Evolutionary conservation across 805 yeast species (phyloP).

Genomic region (Candida namnaoensis): DNA sequence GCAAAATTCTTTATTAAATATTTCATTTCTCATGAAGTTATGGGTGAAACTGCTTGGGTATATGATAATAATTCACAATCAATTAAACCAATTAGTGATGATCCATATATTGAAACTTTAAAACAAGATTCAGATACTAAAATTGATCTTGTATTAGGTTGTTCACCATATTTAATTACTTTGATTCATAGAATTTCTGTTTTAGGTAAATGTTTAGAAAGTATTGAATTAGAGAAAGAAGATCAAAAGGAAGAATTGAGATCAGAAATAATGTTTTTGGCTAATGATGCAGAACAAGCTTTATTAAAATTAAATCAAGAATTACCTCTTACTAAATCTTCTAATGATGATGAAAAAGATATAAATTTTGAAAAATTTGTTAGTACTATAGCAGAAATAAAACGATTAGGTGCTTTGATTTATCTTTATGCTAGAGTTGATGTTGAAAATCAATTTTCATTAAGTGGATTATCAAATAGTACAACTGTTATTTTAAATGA

Average conservation of each 20-base stretch:
- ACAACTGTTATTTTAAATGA: slow-evolving; percentile 6
- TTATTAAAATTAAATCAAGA: slow-evolving; percentile 17
- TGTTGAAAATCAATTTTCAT: slow-evolving; percentile 12
- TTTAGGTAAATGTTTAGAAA: slow-evolving; percentile 27
- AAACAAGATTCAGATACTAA: slow-evolving; percentile 24
- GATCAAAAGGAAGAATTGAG: slow-evolving; percentile 7
- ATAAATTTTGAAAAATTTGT: slow-evolving; percentile 13
- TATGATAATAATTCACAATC: slow-evolving; percentile 7
- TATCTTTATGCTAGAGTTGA: slow-evolving; percentile 28
- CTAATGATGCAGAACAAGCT: slow-evolving; percentile 19
- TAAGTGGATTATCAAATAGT: too few relatives aligned
- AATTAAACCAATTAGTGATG: slow-evolving; percentile 16
- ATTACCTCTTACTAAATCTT: slow-evolving; percentile 4
- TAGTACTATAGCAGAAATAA: slow-evolving; percentile 27
- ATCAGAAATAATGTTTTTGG: slow-evolving; percentile 17
- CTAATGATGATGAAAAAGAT: slow-evolving; percentile 7
- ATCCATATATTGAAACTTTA: slow-evolving; percentile 20
- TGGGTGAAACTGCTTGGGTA: slow-evolving; percentile 35
- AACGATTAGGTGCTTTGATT: slow-evolving; percentile 23
- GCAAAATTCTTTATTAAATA: slow-evolving; percentile 27
- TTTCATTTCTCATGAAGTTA: slow-evolving; percentile 32
- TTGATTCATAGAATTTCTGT: slow-evolving; percentile 26
- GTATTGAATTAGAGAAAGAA: slow-evolving; percentile 18
- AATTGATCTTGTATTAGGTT: slow-evolving; percentile 31
- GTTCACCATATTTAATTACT: slow-evolving; percentile 28